A percentile compares a stretch with the other conserved stretches of the same genome.
phyloP scores from a whole-genome alignment of 306 rosid species.

The Sicyos baderoa region DNA sequence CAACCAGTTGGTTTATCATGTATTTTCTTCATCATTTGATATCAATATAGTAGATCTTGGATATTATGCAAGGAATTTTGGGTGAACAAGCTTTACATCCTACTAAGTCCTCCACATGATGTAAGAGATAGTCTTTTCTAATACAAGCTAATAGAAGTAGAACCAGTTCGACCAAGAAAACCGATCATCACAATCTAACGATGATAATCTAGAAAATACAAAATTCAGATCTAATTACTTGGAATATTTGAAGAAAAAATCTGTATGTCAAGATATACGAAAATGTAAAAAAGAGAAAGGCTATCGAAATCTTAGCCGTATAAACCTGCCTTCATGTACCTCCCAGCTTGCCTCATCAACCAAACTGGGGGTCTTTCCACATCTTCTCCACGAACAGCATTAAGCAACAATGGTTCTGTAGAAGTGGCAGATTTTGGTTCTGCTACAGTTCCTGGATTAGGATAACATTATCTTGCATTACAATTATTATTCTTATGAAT shows the following conservation, averaged over 20 bases:
- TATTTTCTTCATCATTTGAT: no score
- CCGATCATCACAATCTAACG: neutral
- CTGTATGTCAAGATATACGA: neutral
- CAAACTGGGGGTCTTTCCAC: conserved; percentile 98
- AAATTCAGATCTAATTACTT: neutral
- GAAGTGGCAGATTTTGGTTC: conserved; percentile 44
- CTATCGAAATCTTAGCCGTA: conserved; percentile 22
- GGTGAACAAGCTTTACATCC: conserved; percentile 5
- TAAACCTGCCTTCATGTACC: conserved; percentile 98
- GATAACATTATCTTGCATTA: conserved; percentile 21
- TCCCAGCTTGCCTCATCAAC: conserved; percentile 99
- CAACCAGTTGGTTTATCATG: neutral
- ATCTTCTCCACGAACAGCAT: conserved; percentile 67
- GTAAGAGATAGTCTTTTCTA: neutral
- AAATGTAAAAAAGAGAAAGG: neutral
- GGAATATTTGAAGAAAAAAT: neutral
- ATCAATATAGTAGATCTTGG: no score
- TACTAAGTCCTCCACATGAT: neutral
- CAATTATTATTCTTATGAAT: conserved; percentile 9
- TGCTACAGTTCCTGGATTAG: conserved; percentile 53
- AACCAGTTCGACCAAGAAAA: neutral
- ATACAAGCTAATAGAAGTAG: neutral
- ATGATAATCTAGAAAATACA: neutral
- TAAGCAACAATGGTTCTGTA: conserved; percentile 70
- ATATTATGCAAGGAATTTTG: neutral